Percentiles rank a stretch among this genome's conserved stretches.
Evolutionary conservation across 805 yeast species (phyloP).

Genomic region (Yamadazyma laniorum): DNA sequence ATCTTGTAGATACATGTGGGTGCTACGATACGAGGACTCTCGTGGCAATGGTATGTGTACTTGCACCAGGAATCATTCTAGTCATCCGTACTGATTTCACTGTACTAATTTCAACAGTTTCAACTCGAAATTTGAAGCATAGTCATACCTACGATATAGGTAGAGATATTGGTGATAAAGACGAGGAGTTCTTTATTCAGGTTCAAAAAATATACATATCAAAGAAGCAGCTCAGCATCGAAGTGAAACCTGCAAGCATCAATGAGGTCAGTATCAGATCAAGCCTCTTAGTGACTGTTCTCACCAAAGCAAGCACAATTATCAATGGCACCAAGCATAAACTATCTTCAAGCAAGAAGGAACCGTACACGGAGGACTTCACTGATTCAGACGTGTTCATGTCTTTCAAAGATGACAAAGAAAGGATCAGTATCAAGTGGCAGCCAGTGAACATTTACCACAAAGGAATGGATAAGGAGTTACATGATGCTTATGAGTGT

Average conservation of each 20-base stretch:
- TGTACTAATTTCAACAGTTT: constrained; percentile 6
- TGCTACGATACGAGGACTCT: constrained; percentile 6
- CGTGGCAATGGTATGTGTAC: constrained; percentile 6
- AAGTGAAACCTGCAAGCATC: constrained; percentile 1
- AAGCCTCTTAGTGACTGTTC: constrained; percentile 7
- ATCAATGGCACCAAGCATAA: constrained; percentile 15
- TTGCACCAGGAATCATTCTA: too few relatives aligned
- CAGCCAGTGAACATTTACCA: constrained; percentile 8
- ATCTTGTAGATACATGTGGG: constrained; percentile 5
- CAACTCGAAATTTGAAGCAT: constrained; percentile 4
- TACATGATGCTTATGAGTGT: not conserved
- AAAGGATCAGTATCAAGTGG: constrained; percentile 9
- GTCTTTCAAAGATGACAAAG: constrained; percentile 10
- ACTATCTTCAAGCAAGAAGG: constrained; percentile 2
- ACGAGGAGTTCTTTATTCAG: constrained; percentile 6
- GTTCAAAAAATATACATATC: constrained; percentile 11
- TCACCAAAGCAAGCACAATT: constrained; percentile 10
- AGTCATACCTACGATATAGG: constrained; percentile 5
- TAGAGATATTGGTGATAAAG: constrained; percentile 1
- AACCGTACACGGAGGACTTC: constrained; percentile 5
- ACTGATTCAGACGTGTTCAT: constrained; percentile 7
- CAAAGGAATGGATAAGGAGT: constrained; percentile 2
- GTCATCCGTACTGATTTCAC: not conserved
- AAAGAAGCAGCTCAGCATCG: constrained; percentile 12
- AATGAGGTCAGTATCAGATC: constrained; percentile 4